phyloP scores from a whole-genome alignment of 2,329 filamentous ascomycete genomes.

The Aspergillus costaricaensis region DNA sequence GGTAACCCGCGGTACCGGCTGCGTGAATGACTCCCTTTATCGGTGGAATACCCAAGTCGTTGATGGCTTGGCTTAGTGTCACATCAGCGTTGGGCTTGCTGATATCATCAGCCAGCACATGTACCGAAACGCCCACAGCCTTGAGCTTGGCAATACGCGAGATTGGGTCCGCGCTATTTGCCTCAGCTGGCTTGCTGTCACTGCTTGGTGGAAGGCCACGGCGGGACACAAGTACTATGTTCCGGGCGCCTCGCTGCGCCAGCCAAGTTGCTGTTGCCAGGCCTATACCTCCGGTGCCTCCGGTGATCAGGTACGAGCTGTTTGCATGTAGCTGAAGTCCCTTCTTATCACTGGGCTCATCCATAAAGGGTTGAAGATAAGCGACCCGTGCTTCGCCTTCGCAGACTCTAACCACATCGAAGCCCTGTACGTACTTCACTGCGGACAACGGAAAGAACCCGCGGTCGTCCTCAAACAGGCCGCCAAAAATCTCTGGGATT shows the following conservation, averaged over 20 bases:
- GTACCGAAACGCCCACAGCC: too few species aligned
- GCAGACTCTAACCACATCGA: conserved; percentile 42
- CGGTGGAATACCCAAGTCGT: too few species aligned
- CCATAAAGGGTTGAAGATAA: conserved; percentile 26
- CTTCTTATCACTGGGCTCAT: not conserved
- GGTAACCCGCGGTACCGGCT: too few species aligned
- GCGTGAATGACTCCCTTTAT: too few species aligned
- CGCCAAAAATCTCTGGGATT: conserved; percentile 34
- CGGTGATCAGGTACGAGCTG: conserved; percentile 49
- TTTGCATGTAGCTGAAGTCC: conserved; percentile 11
- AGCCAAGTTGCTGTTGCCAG: conserved; percentile 42
- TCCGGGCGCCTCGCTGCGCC: conserved; percentile 42
- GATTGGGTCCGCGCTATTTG: not conserved
- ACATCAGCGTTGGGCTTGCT: too few species aligned
- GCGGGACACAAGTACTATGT: conserved; percentile 45
- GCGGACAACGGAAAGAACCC: conserved; percentile 35
- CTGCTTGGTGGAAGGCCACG: conserved; percentile 38
- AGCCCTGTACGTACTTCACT: conserved; percentile 42
- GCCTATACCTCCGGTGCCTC: conserved; percentile 46
- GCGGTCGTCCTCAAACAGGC: conserved; percentile 40
- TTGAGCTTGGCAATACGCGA: conserved; percentile 20
- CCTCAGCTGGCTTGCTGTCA: conserved; percentile 25
- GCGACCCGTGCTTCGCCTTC: conserved; percentile 41
- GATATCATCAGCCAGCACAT: too few species aligned
- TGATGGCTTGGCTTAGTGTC: too few species aligned